These are phyloP conservation scores for Saccharomycopsis sp. DNA, from an alignment of 805 yeast genomes.

Conservation along the genomic window DNA sequence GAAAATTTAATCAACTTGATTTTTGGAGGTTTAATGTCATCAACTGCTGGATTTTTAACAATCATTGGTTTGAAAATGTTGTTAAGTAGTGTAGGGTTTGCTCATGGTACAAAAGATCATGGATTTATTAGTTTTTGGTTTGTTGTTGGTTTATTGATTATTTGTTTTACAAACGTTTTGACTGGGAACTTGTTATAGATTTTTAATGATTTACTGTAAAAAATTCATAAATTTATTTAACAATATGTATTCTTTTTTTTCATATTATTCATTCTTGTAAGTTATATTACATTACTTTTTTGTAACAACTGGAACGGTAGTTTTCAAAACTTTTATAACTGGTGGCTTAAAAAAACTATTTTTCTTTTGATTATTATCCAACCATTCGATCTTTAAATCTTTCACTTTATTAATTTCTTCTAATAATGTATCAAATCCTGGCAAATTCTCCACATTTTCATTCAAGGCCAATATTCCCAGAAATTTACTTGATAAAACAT, in stretches of 20 bases:
- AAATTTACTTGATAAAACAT: not conserved
- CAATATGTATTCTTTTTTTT: not conserved
- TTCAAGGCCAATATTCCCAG: not conserved
- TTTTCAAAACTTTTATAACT: not conserved
- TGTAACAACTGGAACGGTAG: not conserved
- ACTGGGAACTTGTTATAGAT: conserved; percentile 19
- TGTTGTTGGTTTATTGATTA: conserved; percentile 46
- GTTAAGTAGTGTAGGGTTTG: conserved; percentile 70
- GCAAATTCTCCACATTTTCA: not conserved
- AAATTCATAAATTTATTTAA: not conserved
- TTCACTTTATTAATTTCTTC: not conserved
- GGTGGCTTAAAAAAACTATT: not conserved
- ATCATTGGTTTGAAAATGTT: conserved; percentile 83
- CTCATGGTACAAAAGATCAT: conserved; percentile 43
- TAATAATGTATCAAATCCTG: not conserved
- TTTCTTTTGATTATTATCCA: not conserved
- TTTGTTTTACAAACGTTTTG: conserved; percentile 36
- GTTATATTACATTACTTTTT: not conserved
- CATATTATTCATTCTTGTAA: not conserved
- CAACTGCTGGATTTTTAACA: conserved; percentile 76
- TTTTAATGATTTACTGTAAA: not conserved
- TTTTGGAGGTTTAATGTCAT: conserved; percentile 55
- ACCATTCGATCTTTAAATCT: conserved; percentile 1
- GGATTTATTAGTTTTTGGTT: conserved; percentile 49
- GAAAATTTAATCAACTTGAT: conserved; percentile 29